A percentile compares a stretch with the other conserved stretches of the same genome.
Evolutionary conservation across 495 filamentous ascomycete species (phyloP).

Genomic region (Penicillium paxilli): DNA sequence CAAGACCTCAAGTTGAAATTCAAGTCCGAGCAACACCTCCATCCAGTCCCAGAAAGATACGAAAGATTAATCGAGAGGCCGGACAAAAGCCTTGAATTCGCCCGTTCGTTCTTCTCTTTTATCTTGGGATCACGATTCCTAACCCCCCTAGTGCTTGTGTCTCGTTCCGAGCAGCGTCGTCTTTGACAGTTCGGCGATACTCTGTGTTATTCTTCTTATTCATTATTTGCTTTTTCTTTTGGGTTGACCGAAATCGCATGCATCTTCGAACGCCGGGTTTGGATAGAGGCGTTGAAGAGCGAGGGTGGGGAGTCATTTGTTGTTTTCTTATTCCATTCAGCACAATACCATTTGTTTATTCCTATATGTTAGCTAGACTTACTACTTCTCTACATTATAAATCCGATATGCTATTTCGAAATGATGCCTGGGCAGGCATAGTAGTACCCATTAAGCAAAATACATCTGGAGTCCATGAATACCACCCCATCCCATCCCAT

Average conservation of each 20-base stretch:
- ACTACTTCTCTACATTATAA: no score
- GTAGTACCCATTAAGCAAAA: no score
- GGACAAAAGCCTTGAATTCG: constrained; percentile 4
- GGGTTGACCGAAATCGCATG: neutral
- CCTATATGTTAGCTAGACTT: no score
- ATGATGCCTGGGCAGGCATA: no score
- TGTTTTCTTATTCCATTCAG: neutral
- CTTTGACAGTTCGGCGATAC: no score
- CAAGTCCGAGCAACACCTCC: constrained; percentile 23
- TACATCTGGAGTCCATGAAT: no score
- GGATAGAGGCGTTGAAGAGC: neutral
- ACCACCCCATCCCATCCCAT: neutral
- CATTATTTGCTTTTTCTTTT: neutral
- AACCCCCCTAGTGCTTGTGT: no score
- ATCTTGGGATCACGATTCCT: no score
- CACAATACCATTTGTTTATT: constrained; percentile 1
- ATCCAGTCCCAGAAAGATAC: neutral
- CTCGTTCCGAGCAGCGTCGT: no score
- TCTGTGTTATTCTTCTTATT: neutral
- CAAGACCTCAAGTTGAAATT: constrained; percentile 9
- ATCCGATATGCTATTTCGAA: no score
- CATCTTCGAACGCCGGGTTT: neutral
- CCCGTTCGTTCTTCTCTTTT: neutral
- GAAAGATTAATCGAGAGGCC: constrained; percentile 5
- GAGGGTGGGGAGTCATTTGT: neutral